Conservation (phyloP, 2,329 filamentous ascomycete genomes). For the Didymella pinodella region DNA sequence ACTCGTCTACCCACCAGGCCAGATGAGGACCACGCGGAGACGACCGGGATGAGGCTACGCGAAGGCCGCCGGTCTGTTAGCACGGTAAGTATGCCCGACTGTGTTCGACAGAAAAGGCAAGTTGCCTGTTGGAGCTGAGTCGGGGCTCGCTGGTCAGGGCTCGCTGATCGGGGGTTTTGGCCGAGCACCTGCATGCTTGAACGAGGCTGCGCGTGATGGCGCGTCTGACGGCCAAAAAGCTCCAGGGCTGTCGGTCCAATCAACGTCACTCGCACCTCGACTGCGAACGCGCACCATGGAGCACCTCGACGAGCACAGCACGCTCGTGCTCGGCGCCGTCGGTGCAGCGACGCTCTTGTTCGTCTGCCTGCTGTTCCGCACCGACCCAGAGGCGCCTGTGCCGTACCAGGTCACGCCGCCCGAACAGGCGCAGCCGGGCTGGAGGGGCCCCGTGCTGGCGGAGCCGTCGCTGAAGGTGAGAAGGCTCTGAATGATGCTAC, state of each 20-base stretch:
- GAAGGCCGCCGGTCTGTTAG: neutral
- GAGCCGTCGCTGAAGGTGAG: conserved; percentile 65
- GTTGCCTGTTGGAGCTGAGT: neutral
- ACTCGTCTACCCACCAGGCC: too few species aligned
- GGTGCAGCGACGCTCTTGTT: conserved; percentile 32
- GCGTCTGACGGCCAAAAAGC: conserved; percentile 21
- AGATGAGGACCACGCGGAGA: neutral
- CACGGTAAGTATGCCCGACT: neutral
- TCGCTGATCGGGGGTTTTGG: neutral
- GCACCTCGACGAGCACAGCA: conserved; percentile 36
- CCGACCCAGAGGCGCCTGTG: conserved; percentile 55
- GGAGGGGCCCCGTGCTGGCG: conserved; percentile 65
- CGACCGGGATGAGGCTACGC: neutral
- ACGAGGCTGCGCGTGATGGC: conserved; percentile 25
- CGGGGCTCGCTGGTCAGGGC: neutral
- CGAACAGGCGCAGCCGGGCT: conserved; percentile 63
- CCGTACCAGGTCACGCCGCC: conserved; percentile 69
- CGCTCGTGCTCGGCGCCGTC: conserved; percentile 32
- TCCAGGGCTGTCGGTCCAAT: neutral
- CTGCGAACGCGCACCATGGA: conserved; percentile 35
- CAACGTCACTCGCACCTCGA: neutral
- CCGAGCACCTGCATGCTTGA: neutral
- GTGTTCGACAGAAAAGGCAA: neutral
- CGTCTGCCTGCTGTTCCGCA: conserved; percentile 37
- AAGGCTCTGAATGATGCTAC: neutral